phyloP scores from a whole-genome alignment of 2,329 filamentous ascomycete species.

The Gyromitra esculenta region DNA sequence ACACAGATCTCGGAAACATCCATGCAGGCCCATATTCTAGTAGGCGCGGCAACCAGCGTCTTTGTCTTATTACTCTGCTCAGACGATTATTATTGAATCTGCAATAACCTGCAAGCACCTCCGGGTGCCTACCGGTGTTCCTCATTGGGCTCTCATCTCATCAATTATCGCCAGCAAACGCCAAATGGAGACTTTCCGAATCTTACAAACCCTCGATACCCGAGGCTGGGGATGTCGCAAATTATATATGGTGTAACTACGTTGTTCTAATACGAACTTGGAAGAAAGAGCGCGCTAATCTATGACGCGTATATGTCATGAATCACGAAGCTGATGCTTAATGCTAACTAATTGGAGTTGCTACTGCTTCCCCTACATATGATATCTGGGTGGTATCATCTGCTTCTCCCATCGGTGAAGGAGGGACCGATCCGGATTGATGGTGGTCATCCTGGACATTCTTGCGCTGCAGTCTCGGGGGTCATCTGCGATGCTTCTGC shows the following conservation, averaged over 20 bases:
- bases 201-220: constrained; percentile 17
- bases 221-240: constrained; percentile 28
- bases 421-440: constrained; percentile 1
- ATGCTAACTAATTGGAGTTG: constrained; percentile 24
- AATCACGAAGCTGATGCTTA: constrained; percentile 35
- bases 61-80: constrained; percentile 16
- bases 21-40: constrained; percentile 29
- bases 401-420: constrained; percentile 27
- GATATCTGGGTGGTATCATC: constrained; percentile 36
- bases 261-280: constrained; percentile 20
- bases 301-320: constrained; percentile 40
- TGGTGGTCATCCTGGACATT: constrained; percentile 45
- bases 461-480: constrained; percentile 17
- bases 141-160: constrained; percentile 24
- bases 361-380: constrained; percentile 37
- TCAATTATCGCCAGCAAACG: constrained; percentile 30
- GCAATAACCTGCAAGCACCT: constrained; percentile 21
- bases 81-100: constrained; percentile 10
- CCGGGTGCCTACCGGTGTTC: constrained; percentile 6
- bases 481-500: constrained; percentile 41
- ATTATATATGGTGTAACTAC: constrained; percentile 40
- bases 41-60: constrained; percentile 36
- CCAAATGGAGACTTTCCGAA: constrained; percentile 27
- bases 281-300: constrained; percentile 17
- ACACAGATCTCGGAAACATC: constrained; percentile 19